Percentiles rank a stretch among this genome's conserved stretches.
These are phyloP conservation scores for Tolypocladium endophyticum DNA, from an alignment of 2,329 filamentous ascomycete species.

Conservation along the genomic window DNA sequence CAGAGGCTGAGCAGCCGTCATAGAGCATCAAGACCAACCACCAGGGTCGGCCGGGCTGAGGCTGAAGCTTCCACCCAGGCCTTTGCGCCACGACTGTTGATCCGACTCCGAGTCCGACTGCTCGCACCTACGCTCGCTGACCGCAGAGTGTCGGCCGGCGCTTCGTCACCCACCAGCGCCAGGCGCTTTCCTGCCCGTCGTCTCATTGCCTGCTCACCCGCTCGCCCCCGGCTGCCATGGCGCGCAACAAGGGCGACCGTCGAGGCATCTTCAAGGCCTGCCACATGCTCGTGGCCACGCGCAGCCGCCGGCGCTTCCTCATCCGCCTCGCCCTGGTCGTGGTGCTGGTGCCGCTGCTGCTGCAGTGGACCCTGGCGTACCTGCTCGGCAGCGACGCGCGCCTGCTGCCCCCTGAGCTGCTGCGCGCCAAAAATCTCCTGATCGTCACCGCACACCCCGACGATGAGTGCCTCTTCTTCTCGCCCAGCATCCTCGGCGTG, in stretches of 20 bases:
- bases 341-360: constrained; percentile 14
- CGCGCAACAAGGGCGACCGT: background rate
- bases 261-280: constrained; percentile 1
- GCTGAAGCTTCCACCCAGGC: background rate
- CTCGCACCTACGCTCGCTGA: too few species aligned
- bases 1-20: too few species aligned
- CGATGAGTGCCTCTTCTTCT: constrained; percentile 27
- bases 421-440: constrained; percentile 21
- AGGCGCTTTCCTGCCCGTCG: background rate
- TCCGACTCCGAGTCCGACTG: constrained; percentile 2
- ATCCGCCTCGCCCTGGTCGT: constrained; percentile 5
- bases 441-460: constrained; percentile 28
- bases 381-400: constrained; percentile 22
- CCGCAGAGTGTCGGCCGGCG: background rate
- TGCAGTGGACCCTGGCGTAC: constrained; percentile 25
- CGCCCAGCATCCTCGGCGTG: constrained; percentile 19
- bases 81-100: background rate
- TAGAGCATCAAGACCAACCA: too few species aligned
- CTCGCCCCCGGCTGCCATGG: background rate
- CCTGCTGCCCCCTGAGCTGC: constrained; percentile 22
- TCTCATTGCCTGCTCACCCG: background rate
- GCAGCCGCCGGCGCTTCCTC: constrained; percentile 8
- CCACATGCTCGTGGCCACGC: constrained; percentile 9
- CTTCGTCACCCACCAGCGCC: background rate
- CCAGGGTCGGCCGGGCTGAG: background rate